A percentile compares a stretch with the other conserved stretches of the same genome.
Evolutionary conservation across 768 basidiomycete species (phyloP).

Genomic region (Lactifluus pinguis): DNA sequence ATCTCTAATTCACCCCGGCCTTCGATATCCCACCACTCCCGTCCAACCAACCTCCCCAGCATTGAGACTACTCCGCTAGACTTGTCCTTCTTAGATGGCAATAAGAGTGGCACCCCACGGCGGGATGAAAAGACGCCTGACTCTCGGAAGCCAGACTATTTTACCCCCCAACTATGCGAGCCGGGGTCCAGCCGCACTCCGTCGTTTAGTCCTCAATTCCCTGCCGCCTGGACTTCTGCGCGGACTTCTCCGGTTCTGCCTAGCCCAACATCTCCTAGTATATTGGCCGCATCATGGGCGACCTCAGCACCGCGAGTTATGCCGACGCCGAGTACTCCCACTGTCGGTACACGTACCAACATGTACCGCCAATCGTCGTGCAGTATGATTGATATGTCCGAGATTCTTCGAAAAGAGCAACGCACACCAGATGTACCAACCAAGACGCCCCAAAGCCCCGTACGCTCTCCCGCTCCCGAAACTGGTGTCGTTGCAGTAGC

Average conservation of each 20-base stretch:
- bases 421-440: slow-evolving; percentile 1
- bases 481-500: not conserved
- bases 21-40: not conserved
- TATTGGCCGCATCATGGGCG: not conserved
- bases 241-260: slow-evolving; percentile 11
- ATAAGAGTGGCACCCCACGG: slow-evolving; percentile 1
- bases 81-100: slow-evolving; percentile 17
- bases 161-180: slow-evolving; percentile 20
- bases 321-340: slow-evolving; percentile 23
- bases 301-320: slow-evolving; percentile 17
- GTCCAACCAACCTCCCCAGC: not conserved
- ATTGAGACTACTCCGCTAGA: slow-evolving; percentile 13
- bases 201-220: not conserved
- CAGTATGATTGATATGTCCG: slow-evolving; percentile 17
- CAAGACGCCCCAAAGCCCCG: slow-evolving; percentile 5
- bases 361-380: slow-evolving; percentile 17
- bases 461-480: not conserved
- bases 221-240: not conserved
- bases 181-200: not conserved
- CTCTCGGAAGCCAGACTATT: slow-evolving; percentile 23
- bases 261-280: not conserved
- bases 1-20: not conserved
- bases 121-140: slow-evolving; percentile 13
- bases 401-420: slow-evolving; percentile 7
- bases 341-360: not conserved